These are phyloP conservation scores for Antrodiella citrinella DNA, from an alignment of 768 basidiomycete genomes.

Conservation along the genomic window DNA sequence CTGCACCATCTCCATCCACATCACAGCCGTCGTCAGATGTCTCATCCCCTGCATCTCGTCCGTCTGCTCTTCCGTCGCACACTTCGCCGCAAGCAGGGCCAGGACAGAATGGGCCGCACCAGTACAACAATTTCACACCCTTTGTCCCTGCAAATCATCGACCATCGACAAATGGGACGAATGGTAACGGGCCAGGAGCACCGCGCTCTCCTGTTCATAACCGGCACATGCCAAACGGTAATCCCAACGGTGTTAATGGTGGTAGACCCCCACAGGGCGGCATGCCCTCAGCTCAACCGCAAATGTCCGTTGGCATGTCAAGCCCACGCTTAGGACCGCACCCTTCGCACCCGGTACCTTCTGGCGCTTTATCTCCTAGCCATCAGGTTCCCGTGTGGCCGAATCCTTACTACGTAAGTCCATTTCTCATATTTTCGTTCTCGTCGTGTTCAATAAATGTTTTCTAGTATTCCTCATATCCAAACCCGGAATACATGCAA, in stretches of 20 bases:
- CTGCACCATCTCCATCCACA: conserved; percentile 13
- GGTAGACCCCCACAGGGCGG: conserved; percentile 34
- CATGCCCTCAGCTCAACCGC: conserved; percentile 25
- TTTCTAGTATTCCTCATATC: conserved; percentile 31
- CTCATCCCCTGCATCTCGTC: conserved; percentile 51
- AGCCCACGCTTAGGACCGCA: conserved; percentile 55
- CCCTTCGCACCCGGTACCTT: conserved; percentile 46
- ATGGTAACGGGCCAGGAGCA: conserved; percentile 9
- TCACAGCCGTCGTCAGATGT: conserved; percentile 32
- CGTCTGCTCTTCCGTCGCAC: conserved; percentile 44
- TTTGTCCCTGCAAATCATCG: conserved; percentile 44
- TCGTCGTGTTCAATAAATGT: conserved; percentile 1
- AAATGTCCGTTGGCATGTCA: conserved; percentile 44
- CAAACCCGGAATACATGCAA: conserved; percentile 37
- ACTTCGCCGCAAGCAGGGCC: conserved; percentile 22
- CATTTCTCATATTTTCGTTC: not conserved
- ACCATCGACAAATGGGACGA: conserved; percentile 29
- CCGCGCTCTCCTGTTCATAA: conserved; percentile 64
- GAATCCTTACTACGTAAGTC: conserved; percentile 58
- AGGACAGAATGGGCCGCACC: conserved; percentile 4
- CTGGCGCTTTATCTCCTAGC: conserved; percentile 41
- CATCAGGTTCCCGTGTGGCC: conserved; percentile 29
- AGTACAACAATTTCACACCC: conserved; percentile 13
- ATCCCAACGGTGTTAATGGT: conserved; percentile 44
- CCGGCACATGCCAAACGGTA: conserved; percentile 53